A percentile compares a stretch with the other conserved stretches of the same genome.
These are phyloP conservation scores for Dictyostelium intermedium DNA, from an alignment of 78 protist genomes.

Conservation along the genomic window DNA sequence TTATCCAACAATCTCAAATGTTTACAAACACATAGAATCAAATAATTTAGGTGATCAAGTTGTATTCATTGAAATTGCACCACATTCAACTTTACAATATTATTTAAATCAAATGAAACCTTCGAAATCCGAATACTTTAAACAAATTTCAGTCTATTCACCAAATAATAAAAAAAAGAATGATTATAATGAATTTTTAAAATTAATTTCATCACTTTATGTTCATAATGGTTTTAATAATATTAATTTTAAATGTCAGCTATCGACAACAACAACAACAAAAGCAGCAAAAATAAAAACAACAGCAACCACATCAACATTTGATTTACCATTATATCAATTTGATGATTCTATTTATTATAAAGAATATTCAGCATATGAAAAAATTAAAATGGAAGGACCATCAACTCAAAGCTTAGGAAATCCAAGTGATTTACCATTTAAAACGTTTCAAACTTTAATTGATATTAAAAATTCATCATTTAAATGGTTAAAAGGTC, in stretches of 20 bases:
- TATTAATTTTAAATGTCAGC: background rate
- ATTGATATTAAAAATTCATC: background rate
- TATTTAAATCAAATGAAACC: background rate
- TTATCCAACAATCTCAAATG: background rate
- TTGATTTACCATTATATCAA: constrained; percentile 13
- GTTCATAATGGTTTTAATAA: background rate
- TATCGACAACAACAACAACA: background rate
- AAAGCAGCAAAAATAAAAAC: background rate
- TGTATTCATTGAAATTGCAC: constrained; percentile 12
- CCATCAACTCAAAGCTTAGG: background rate
- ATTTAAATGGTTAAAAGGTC: constrained; percentile 29
- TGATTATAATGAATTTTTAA: background rate
- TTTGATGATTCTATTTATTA: constrained; percentile 9
- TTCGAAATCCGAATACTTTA: background rate
- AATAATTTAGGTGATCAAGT: background rate
- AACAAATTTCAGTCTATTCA: background rate
- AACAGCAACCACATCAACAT: background rate
- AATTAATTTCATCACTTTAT: background rate
- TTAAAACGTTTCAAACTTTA: background rate
- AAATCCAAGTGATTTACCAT: background rate
- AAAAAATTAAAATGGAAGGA: background rate
- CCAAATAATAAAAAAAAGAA: constrained; percentile 13
- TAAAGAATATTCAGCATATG: background rate
- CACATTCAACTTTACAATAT: constrained; percentile 26
- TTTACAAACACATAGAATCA: background rate